Evolutionary conservation across 2,329 filamentous ascomycete genomes (phyloP).

Genomic region (Didymosphaeria variabile): DNA sequence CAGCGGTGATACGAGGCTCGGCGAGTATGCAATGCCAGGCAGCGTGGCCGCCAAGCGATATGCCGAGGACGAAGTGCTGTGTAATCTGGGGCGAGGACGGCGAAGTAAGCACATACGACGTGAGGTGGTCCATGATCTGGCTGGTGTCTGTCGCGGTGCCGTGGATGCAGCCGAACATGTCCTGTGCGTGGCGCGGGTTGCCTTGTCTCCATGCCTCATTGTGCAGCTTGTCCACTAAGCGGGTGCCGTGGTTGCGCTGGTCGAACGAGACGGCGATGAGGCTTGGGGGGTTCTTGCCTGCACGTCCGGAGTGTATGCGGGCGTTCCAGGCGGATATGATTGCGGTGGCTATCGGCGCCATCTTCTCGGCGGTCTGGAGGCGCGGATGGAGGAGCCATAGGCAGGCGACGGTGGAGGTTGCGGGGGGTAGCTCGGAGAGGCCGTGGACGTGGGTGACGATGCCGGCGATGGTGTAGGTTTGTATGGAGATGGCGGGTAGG

Average conservation of each 20-base stretch:
- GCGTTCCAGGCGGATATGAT: conserved; percentile 74
- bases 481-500: conserved; percentile 65
- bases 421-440: conserved; percentile 72
- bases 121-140: conserved; percentile 78
- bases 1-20: conserved; percentile 81
- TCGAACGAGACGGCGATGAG: conserved; percentile 88
- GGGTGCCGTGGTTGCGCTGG: conserved; percentile 88
- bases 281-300: conserved; percentile 56
- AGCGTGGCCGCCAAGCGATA: conserved; percentile 87
- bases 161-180: conserved; percentile 85
- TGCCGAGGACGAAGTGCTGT: conserved; percentile 79
- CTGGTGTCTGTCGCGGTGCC: conserved; percentile 79
- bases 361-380: conserved; percentile 72
- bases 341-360: conserved; percentile 77
- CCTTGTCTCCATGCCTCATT: conserved; percentile 84
- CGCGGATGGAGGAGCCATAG: conserved; percentile 94
- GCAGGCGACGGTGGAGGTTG: conserved; percentile 69
- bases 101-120: conserved; percentile 74
- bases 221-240: conserved; percentile 70
- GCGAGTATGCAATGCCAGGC: conserved; percentile 84
- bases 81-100: conserved; percentile 54
- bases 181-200: conserved; percentile 83
- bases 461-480: conserved; percentile 76
- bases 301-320: conserved; percentile 43
- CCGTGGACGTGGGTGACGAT: conserved; percentile 84